Evolutionary conservation across 495 filamentous ascomycete genomes (phyloP), one percentile per base, ranked within the genome.

Genomic region (Pseudomonodictys pantanalensis): DNA sequence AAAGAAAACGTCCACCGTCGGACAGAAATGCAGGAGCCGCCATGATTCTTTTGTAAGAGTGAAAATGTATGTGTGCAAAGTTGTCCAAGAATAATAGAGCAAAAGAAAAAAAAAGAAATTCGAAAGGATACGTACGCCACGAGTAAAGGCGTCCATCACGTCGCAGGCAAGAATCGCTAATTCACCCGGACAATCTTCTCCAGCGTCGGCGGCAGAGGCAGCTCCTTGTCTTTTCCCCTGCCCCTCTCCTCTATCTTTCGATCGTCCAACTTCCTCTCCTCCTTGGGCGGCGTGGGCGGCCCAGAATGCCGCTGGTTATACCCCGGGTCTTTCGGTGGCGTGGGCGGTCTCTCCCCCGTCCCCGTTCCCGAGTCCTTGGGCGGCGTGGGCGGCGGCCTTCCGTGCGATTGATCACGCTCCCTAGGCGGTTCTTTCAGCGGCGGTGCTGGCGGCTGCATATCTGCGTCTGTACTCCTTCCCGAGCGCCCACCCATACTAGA

Each of bases 401-500:
- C 33, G 55, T 64, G 65, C 22, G 50, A 48, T 7, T 32, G 45
- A 18, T 60, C 58, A 15, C 54, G 49, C 43, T 39, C 9, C 56
- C 35, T 41, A 48, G 57, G 22, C 42, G 54, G 39, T 33, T 64
- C 58, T 39, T 57, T 39, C 17, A 54, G 23, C 6, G 49, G 62
- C 18, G 59, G 51, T 15, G 57, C 35, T 10, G 44, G 50, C 1
- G 58, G 56, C 12, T 38, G 45, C 12, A 66, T 35, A 38, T 56
- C 47, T 15, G 20, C 49, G 22, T 67, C 51, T 39, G 58, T 66
- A 41, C 71, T 74, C 42, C 63, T 52, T 10, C 73, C 66, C 52
- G 78, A 82, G 50, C 73, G 77, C 43, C 83, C 81, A 2, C 86
- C 83, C 18, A 85, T 83, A 53, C 88, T 92, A 3, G 80, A 82